Conservation (phyloP, 768 basidiomycete species). For the Leucocoprinus birnbaumii region DNA sequence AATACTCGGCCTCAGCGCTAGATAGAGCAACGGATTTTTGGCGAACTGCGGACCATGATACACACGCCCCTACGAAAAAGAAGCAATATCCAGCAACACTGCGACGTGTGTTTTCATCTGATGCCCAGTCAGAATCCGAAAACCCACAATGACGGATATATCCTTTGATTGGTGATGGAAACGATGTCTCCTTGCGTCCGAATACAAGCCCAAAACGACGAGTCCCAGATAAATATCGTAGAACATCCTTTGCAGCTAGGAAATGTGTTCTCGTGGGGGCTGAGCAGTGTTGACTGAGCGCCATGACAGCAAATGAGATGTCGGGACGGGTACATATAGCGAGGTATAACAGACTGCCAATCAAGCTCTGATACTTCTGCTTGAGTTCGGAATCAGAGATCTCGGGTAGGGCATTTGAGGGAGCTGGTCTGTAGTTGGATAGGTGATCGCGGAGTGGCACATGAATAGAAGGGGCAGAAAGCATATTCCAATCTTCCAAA, state of each 20-base stretch:
- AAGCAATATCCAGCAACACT: conserved; percentile 31
- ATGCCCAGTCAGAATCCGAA: conserved; percentile 28
- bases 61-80: conserved; percentile 20
- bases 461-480: neutral
- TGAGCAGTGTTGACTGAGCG: conserved; percentile 22
- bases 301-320: conserved; percentile 22
- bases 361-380: conserved; percentile 8
- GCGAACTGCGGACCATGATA: conserved; percentile 23
- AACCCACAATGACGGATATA: conserved; percentile 15
- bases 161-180: neutral
- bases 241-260: conserved; percentile 23
- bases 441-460: neutral
- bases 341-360: conserved; percentile 20
- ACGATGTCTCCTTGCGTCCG: neutral
- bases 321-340: conserved; percentile 28
- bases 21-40: conserved; percentile 30
- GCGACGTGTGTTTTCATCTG: conserved; percentile 16
- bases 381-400: neutral
- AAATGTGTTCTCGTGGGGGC: conserved; percentile 21
- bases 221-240: conserved; percentile 26
- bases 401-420: neutral
- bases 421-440: neutral
- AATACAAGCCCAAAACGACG: conserved; percentile 14
- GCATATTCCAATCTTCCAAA: conserved; percentile 11
- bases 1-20: conserved; percentile 35